These are phyloP conservation scores for Sclerotinia borealis DNA, from an alignment of 2,329 filamentous ascomycete species.

Conservation along the genomic window DNA sequence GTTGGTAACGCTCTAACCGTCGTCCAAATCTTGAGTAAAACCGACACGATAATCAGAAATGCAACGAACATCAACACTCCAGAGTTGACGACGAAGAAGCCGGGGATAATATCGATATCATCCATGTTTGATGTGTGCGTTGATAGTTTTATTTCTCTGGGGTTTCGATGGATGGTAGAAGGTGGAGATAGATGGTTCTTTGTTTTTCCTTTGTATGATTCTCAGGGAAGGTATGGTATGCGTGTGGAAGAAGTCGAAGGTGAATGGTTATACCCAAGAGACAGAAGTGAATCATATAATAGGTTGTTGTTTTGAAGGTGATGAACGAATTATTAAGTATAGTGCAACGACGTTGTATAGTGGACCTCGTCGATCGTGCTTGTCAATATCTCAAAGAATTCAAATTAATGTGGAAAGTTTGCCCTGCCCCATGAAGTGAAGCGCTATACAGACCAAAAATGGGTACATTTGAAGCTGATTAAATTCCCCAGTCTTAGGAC, in stretches of 20 bases:
- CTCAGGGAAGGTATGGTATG: neutral
- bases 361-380: neutral
- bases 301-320: neutral
- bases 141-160: neutral
- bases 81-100: constrained; percentile 2
- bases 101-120: constrained; percentile 9
- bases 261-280: neutral
- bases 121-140: neutral
- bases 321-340: neutral
- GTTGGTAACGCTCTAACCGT: constrained; percentile 1
- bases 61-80: constrained; percentile 2
- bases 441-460: neutral
- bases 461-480: neutral
- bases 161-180: neutral
- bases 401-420: neutral
- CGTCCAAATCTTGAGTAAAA: constrained; percentile 4
- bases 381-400: neutral
- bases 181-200: neutral
- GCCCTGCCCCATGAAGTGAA: neutral
- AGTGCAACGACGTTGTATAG: neutral
- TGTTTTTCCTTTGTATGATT: neutral
- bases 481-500: neutral
- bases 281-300: neutral
- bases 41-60: constrained; percentile 3
- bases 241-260: neutral